Evolutionary conservation across 208 protist genomes (phyloP), one percentile per base, ranked within the genome.

Genomic region (Tetramitus jugosus): DNA sequence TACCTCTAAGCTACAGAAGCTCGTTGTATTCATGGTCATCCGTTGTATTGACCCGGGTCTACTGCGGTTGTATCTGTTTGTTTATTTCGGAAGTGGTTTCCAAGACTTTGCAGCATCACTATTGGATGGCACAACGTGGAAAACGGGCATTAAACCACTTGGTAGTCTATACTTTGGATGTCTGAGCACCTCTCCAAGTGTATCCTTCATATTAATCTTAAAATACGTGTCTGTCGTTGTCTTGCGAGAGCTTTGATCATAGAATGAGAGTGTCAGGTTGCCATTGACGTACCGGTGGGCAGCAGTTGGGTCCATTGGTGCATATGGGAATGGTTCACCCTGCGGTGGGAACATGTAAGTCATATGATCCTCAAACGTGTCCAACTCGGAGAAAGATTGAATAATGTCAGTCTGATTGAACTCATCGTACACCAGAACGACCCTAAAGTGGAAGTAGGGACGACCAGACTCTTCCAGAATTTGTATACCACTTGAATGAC

Each of bases 381-480:
- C n/a, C 26, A 52, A 14, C 29, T 77, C 72, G 31, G 39, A 31
- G 37, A 77, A 64, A 31, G 10, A 3, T 46, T 52, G 0, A 77
- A 77, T 35, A 49, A 49, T 60, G 60, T 77, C 72, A 23, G 72
- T 68, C 49, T 77, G 72, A 31, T 43, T 33, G 39, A 77, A 67
- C 49, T 77, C 60, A 77, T 49, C 43, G 33, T 77, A 77, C 3
- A 35, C 60, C 42, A 77, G 46, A 10, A 77, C 35, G 17, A 64
- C 56, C 14, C n/a, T 39, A 13, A 77, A 60, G 33, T 35, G 60
- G n/a, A n/a, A n/a, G n/a, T n/a, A n/a, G n/a, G n/a, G 14, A 76
- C 52, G 10, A n/a, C 68, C 68, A 40, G 33, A 33, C 4, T 7
- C 3, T n/a, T 39, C 10, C 14, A 42, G 35, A 43, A 62, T 39